Evolutionary conservation across 805 yeast genomes (phyloP), one percentile per base, ranked within the genome.

Genomic region (Saccharomycopsis microspora): DNA sequence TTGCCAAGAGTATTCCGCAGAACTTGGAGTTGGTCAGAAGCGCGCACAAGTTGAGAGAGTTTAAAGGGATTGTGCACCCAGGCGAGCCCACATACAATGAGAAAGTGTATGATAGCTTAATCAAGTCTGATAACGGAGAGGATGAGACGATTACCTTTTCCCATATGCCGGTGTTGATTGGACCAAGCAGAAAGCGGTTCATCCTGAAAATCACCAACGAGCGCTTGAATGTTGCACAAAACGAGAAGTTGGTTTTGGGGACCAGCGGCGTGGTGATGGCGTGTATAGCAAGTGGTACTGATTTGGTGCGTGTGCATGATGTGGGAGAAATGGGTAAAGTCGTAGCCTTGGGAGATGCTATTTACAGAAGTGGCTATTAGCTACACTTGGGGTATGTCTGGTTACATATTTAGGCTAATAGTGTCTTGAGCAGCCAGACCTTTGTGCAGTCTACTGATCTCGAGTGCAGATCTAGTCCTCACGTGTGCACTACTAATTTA

Each of bases 241-340:
- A 44, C 35, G 42, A 47, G 19, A 41, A 35, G 9, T 8, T 42
- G 8, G 77, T 77, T 1, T 64, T 77, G 43, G 90, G 94, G 8
- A 87, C 96, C 0, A 79, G 80, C 6, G 85, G 95, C 0, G 70
- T 86, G 0, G 74, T 84, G 3, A 72, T 83, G 52, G 80, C 94
- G 0, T 76, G 93, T 53, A 72, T 87, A 36, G 81, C 82, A 8
- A 80, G 75, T 56, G 80, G 82, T 1, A 71, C 85, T 0, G 90
- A 88, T 60, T 78, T 93, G 27, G 85, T 90, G 1, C 68, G 98
- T 42, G 95, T 89, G 3, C 98, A 90, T 61, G 94, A 90, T 61
- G 85, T 82, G 36, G 68, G 64, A 28, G 49, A 46, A 19, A 77
- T 74, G 54, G 59, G 64, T 37, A 78, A 80, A 54, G 75, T 73